Evolutionary conservation across 352 stramenopile genomes (phyloP).

Genomic region (Chrysophaeum taylorii): DNA sequence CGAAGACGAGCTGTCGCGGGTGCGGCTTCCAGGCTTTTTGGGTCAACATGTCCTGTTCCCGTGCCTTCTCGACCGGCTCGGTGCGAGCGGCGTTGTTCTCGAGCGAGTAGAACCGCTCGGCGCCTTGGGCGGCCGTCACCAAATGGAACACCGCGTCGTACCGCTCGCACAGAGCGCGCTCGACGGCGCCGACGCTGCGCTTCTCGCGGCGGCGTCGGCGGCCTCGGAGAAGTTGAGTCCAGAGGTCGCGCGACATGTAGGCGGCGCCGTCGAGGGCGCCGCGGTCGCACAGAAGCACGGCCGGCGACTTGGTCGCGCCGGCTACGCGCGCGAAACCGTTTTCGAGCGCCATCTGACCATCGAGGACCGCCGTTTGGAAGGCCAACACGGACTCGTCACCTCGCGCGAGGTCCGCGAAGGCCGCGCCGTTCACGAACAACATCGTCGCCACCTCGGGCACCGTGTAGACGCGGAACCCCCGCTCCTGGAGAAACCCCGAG

Average conservation of each 20-base stretch:
- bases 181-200: neutral
- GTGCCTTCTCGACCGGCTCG: constrained; percentile 79
- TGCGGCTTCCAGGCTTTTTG: constrained; percentile 50
- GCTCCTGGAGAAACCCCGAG: constrained; percentile 60
- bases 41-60: constrained; percentile 60
- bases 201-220: too few species aligned
- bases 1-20: constrained; percentile 48
- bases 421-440: constrained; percentile 78
- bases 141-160: constrained; percentile 75
- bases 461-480: constrained; percentile 82
- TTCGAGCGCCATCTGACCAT: constrained; percentile 34
- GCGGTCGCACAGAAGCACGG: constrained; percentile 84
- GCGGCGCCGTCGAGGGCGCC: constrained; percentile 87
- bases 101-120: constrained; percentile 85
- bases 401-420: constrained; percentile 62
- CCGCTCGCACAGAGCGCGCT: constrained; percentile 31
- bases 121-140: constrained; percentile 76
- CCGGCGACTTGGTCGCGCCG: constrained; percentile 42
- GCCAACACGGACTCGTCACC: neutral
- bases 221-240: constrained; percentile 65
- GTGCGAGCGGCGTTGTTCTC: constrained; percentile 89
- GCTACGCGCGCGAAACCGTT: constrained; percentile 51
- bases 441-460: constrained; percentile 88
- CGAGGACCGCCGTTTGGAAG: neutral
- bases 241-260: constrained; percentile 77